Evolutionary conservation across 2,329 filamentous ascomycete species (phyloP).

Genomic region (Capronia americana): DNA sequence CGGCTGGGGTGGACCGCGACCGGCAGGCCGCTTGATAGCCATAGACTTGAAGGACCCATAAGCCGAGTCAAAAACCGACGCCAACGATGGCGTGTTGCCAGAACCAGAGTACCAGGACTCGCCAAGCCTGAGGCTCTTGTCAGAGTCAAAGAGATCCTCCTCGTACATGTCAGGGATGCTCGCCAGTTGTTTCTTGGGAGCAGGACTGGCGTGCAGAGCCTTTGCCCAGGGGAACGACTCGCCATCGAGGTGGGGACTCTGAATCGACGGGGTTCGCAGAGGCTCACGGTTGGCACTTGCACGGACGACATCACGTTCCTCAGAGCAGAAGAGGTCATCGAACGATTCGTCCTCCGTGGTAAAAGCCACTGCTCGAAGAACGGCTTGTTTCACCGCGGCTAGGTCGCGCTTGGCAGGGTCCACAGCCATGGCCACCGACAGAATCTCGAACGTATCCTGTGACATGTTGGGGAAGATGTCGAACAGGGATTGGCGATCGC

Average conservation of each 20-base stretch:
- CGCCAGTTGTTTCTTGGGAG: constrained; percentile 80
- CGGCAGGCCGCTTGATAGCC: constrained; percentile 52
- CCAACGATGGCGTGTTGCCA: constrained; percentile 78
- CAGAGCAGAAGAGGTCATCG: constrained; percentile 87
- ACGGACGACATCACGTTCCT: constrained; percentile 76
- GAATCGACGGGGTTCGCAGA: constrained; percentile 91
- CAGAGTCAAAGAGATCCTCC: constrained; percentile 86
- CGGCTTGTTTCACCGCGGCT: constrained; percentile 74
- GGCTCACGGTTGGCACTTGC: constrained; percentile 90
- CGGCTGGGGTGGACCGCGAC: constrained; percentile 55
- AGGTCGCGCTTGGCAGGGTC: constrained; percentile 90
- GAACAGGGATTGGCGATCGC: constrained; percentile 93
- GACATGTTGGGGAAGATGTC: constrained; percentile 99
- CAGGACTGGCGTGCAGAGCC: constrained; percentile 77
- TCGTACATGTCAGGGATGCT: constrained; percentile 80
- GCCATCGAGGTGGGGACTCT: constrained; percentile 78
- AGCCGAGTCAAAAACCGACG: constrained; percentile 82
- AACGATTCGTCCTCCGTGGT: constrained; percentile 89
- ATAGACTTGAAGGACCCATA: constrained; percentile 83
- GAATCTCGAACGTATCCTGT: constrained; percentile 93
- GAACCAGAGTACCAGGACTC: constrained; percentile 80
- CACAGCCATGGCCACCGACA: constrained; percentile 86
- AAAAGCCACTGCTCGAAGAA: constrained; percentile 83
- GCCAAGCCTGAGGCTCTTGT: constrained; percentile 56
- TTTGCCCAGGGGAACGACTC: constrained; percentile 96